These are phyloP conservation scores for Thinopyrum elongatum DNA, from an alignment of 176 grass and related monocot species.

Conservation along the genomic window DNA sequence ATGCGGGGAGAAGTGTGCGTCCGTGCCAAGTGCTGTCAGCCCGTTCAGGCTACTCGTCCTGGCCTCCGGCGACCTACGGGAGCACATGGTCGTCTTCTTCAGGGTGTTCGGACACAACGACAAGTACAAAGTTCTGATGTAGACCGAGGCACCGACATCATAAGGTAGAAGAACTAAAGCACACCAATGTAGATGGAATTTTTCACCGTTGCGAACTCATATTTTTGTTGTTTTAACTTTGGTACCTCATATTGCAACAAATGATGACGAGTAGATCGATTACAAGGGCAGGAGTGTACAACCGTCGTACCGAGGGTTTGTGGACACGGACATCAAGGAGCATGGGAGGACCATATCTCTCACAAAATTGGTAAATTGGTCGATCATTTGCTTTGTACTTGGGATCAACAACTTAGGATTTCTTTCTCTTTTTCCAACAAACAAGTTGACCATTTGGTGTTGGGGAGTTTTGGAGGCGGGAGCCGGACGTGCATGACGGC, in stretches of 20 bases:
- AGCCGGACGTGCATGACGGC: conserved; percentile 50
- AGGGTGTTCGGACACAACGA: conserved; percentile 39
- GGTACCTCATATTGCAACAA: too few relatives aligned
- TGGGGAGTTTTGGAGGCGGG: conserved; percentile 16
- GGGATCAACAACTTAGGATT: too few relatives aligned
- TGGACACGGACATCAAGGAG: conserved; percentile 10
- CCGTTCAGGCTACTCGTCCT: too few relatives aligned
- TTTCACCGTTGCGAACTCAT: too few relatives aligned
- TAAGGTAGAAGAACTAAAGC: too few relatives aligned
- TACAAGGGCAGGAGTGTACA: conserved; percentile 38
- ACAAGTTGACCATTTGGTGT: conserved; percentile 65
- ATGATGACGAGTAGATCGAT: conserved; percentile 36
- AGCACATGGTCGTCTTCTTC: conserved; percentile 69
- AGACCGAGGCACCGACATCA: conserved; percentile 55
- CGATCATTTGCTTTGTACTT: not conserved
- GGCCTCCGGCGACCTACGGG: conserved; percentile 44
- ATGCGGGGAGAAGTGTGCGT: conserved; percentile 44
- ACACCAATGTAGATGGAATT: too few relatives aligned
- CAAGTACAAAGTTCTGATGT: conserved; percentile 49
- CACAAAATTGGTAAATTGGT: conserved; percentile 57
- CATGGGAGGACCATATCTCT: conserved; percentile 42
- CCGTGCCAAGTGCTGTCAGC: conserved; percentile 33
- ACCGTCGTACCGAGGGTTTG: conserved; percentile 63
- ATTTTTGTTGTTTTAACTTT: too few relatives aligned
- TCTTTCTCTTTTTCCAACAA: too few relatives aligned